A percentile compares a stretch with the other conserved stretches of the same genome.
phyloP scores from a whole-genome alignment of 805 yeast genomes.

The Candida ortonii region DNA sequence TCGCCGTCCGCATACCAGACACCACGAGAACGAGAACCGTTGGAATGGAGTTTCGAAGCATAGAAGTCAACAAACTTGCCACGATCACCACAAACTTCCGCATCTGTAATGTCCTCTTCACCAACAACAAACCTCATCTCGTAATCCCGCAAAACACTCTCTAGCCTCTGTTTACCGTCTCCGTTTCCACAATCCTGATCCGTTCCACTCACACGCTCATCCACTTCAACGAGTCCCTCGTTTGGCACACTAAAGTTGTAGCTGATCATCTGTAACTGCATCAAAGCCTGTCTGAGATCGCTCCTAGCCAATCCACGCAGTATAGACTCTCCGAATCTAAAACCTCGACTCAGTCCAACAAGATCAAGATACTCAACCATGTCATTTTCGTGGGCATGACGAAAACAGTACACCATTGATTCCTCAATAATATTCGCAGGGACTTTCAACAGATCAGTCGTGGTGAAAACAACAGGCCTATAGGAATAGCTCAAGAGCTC shows the following conservation, averaged over 20 bases:
- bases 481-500: slow-evolving; percentile 47
- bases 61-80: slow-evolving; percentile 23
- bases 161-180: too few relatives aligned
- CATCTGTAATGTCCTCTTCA: too few relatives aligned
- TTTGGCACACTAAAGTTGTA: slow-evolving; percentile 15
- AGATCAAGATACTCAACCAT: slow-evolving; percentile 26
- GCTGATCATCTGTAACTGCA: slow-evolving; percentile 31
- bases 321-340: slow-evolving; percentile 20
- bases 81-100: background rate
- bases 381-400: slow-evolving; percentile 4
- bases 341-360: slow-evolving; percentile 28
- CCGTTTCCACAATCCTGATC: too few relatives aligned
- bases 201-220: too few relatives aligned
- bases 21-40: slow-evolving; percentile 24
- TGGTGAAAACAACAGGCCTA: slow-evolving; percentile 34
- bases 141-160: too few relatives aligned
- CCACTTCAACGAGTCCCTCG: slow-evolving; percentile 17
- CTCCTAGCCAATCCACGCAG: slow-evolving; percentile 13
- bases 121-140: too few relatives aligned
- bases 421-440: slow-evolving; percentile 31
- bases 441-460: slow-evolving; percentile 25
- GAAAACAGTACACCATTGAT: slow-evolving; percentile 27
- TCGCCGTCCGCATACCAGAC: slow-evolving; percentile 19
- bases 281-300: slow-evolving; percentile 29
- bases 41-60: slow-evolving; percentile 24